A percentile compares a stretch with the other conserved stretches of the same genome.
These are phyloP conservation scores for Moringa oleifera DNA, from an alignment of 345 rosid species.

Conservation along the genomic window DNA sequence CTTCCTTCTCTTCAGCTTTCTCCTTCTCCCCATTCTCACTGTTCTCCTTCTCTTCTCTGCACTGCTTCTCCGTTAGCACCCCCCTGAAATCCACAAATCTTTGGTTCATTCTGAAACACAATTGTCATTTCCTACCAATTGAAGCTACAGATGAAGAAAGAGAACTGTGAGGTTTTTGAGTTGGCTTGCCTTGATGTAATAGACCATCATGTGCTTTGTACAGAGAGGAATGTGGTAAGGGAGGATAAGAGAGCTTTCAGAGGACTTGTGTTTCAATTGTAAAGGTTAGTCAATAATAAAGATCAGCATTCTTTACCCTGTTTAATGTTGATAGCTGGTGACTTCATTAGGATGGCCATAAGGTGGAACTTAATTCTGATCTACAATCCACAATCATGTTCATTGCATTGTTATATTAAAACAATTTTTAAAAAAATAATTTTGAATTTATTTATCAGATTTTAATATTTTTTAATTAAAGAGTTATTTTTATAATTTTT, in stretches of 20 bases:
- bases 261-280: too few relatives aligned
- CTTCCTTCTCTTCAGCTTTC: conserved; percentile 13
- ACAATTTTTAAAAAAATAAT: too few relatives aligned
- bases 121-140: conserved; percentile 17
- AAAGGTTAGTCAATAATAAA: too few relatives aligned
- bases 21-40: conserved; percentile 15
- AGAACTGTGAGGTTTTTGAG: neutral
- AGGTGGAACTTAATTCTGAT: too few relatives aligned
- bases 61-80: neutral
- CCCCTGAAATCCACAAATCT: neutral
- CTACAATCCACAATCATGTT: too few relatives aligned
- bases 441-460: too few relatives aligned
- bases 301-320: too few relatives aligned
- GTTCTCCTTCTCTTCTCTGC: neutral
- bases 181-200: conserved; percentile 10
- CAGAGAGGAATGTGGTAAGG: conserved; percentile 3
- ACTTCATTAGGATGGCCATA: too few relatives aligned
- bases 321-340: too few relatives aligned
- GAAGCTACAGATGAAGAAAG: neutral
- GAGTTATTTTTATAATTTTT: too few relatives aligned
- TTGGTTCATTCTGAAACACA: neutral
- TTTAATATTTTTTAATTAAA: too few relatives aligned
- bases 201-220: conserved; percentile 8
- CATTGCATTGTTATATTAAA: too few relatives aligned
- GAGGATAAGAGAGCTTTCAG: conserved; percentile 15